A percentile compares a stretch with the other conserved stretches of the same genome.
Evolutionary conservation across 73 alveolate genomes (phyloP).

Genomic region (Symbiodinium natans): DNA sequence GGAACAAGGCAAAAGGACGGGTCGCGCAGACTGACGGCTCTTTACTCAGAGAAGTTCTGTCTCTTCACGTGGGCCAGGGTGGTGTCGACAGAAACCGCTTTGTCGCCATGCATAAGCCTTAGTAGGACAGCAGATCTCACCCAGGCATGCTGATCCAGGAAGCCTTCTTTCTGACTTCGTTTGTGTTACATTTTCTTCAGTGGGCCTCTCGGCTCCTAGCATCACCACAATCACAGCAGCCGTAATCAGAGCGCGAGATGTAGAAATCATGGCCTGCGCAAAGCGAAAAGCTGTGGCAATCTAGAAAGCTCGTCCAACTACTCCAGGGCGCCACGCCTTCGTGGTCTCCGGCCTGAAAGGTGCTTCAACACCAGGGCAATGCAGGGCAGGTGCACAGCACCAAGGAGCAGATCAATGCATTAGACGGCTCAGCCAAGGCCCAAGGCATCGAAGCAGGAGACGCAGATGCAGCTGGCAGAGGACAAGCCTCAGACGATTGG

Average conservation of each 20-base stretch:
- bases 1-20: neutral
- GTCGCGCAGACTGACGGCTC: no score
- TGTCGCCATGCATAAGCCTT: constrained; percentile 90
- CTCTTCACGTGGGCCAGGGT: constrained; percentile 81
- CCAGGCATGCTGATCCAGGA: no score
- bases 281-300: no score
- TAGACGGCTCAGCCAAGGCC: no score
- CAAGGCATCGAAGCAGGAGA: constrained; percentile 49
- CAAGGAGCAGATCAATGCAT: no score
- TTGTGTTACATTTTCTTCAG: no score
- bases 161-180: no score
- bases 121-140: no score
- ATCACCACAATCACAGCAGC: constrained; percentile 90
- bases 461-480: constrained; percentile 92
- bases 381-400: no score
- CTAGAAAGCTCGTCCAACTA: neutral
- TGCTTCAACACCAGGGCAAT: neutral
- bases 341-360: constrained; percentile 66
- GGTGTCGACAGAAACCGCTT: constrained; percentile 88
- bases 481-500: constrained; percentile 17
- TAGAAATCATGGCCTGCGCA: constrained; percentile 71
- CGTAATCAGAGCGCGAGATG: constrained; percentile 86
- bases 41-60: neutral
- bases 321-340: neutral
- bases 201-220: constrained; percentile 4